Conservation (phyloP, 108 stramenopile genomes). For the Fistulifera pelliculosa region DNA sequence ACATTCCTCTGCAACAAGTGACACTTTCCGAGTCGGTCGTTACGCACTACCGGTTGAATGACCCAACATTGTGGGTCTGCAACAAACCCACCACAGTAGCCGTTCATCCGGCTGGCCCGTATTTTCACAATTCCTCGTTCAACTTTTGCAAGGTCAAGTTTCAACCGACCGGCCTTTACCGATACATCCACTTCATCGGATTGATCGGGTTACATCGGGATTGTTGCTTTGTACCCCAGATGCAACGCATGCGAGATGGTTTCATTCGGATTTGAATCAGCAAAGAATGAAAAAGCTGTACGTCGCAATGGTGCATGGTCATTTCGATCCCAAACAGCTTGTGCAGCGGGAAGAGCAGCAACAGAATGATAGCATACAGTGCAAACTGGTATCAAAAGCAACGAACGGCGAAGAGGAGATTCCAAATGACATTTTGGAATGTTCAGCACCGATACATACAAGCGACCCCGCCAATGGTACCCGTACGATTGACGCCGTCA, state of each 20-base stretch:
- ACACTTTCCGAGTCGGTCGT: constrained; percentile 28
- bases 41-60: constrained; percentile 14
- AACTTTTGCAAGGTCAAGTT: constrained; percentile 74
- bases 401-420: constrained; percentile 5
- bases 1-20: constrained; percentile 41
- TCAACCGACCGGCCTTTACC: constrained; percentile 13
- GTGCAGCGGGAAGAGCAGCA: constrained; percentile 4
- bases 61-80: constrained; percentile 37
- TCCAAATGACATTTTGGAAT: constrained; percentile 22
- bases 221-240: constrained; percentile 56
- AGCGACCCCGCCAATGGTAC: constrained; percentile 45
- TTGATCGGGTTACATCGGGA: constrained; percentile 75
- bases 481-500: constrained; percentile 33
- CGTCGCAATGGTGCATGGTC: constrained; percentile 56
- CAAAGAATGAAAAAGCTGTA: constrained; percentile 54
- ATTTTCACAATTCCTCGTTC: constrained; percentile 64
- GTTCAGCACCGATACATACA: constrained; percentile 61
- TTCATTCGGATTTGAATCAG: constrained; percentile 40
- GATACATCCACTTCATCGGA: constrained; percentile 69
- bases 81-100: constrained; percentile 75
- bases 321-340: constrained; percentile 24
- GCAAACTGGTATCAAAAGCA: constrained; percentile 5
- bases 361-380: constrained; percentile 10
- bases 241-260: constrained; percentile 36
- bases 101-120: constrained; percentile 78